A percentile compares a stretch with the other conserved stretches of the same genome.
These are phyloP conservation scores for Heliocybe sulcata DNA, from an alignment of 1,284 basidiomycete species.

Conservation along the genomic window DNA sequence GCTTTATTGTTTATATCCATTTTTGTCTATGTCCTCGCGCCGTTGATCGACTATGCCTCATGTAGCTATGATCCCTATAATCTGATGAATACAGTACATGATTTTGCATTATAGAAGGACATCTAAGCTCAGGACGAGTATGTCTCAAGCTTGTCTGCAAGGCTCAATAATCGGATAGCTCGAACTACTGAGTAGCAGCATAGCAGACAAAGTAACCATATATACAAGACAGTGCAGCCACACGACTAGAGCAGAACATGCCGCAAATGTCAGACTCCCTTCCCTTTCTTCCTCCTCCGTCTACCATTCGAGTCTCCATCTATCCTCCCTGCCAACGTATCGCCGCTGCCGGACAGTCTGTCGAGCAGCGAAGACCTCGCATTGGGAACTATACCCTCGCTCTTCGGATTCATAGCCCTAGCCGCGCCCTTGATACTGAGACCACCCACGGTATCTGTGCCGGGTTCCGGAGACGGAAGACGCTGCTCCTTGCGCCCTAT, in stretches of 20 bases:
- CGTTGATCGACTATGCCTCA: not conserved
- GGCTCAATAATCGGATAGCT: too few species aligned
- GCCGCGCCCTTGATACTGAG: constrained; percentile 55
- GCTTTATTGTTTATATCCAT: not conserved
- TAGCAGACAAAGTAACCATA: too few species aligned
- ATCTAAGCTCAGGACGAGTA: too few species aligned
- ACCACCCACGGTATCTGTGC: constrained; percentile 28
- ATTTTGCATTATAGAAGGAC: too few species aligned
- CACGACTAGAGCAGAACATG: not conserved
- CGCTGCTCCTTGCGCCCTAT: constrained; percentile 5
- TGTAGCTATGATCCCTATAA: not conserved
- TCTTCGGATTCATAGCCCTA: constrained; percentile 13
- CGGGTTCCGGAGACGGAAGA: constrained; percentile 15
- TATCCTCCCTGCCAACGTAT: constrained; percentile 22
- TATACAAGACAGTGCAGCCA: too few species aligned
- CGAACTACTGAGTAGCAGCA: too few species aligned
- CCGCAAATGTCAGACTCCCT: not conserved
- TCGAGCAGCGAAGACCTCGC: constrained; percentile 34
- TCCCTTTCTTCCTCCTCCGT: not conserved
- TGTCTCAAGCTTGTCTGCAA: too few species aligned
- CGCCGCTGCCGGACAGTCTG: not conserved
- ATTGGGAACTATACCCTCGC: constrained; percentile 5
- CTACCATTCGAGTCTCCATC: constrained; percentile 11
- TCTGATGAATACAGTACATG: too few species aligned
- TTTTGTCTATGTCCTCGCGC: not conserved